Evolutionary conservation across 257 asterid genomes (phyloP).

Genomic region (Fraxinus cuspidata): DNA sequence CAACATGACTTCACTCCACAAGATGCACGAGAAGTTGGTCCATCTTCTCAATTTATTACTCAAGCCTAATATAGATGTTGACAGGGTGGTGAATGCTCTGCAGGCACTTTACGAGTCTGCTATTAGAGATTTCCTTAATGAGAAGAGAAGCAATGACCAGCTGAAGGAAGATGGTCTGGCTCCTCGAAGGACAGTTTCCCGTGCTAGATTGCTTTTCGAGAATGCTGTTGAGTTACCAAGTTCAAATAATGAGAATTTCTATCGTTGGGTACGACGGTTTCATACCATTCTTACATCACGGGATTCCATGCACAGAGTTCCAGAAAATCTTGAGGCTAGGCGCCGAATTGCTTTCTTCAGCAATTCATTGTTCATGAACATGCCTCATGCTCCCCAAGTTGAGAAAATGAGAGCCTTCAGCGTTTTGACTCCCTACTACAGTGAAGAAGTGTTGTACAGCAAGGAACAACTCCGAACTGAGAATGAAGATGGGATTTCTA

Average conservation of each 20-base stretch:
- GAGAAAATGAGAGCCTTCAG: slow-evolving; percentile 99
- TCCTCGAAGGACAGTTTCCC: slow-evolving; percentile 57
- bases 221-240: slow-evolving; percentile 76
- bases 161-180: slow-evolving; percentile 90
- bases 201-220: slow-evolving; percentile 76
- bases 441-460: slow-evolving; percentile 87
- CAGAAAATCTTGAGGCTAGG: slow-evolving; percentile 96
- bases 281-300: slow-evolving; percentile 91
- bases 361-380: slow-evolving; percentile 95
- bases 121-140: slow-evolving; percentile 82
- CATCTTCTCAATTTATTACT: slow-evolving; percentile 69
- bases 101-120: slow-evolving; percentile 97
- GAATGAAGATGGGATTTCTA: slow-evolving; percentile 97
- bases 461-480: slow-evolving; percentile 94
- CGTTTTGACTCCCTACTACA: slow-evolving; percentile 95
- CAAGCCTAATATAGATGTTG: slow-evolving; percentile 64
- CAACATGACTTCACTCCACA: slow-evolving; percentile 61
- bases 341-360: slow-evolving; percentile 97
- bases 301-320: slow-evolving; percentile 90
- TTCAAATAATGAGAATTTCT: slow-evolving; percentile 66
- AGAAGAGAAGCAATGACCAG: slow-evolving; percentile 68
- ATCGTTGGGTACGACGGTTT: slow-evolving; percentile 84
- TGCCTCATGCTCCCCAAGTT: slow-evolving; percentile 99
- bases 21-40: slow-evolving; percentile 74
- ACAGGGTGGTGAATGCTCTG: slow-evolving; percentile 82